Evolutionary conservation across 495 filamentous ascomycete species (phyloP).

Genomic region (Cercophora sp.): DNA sequence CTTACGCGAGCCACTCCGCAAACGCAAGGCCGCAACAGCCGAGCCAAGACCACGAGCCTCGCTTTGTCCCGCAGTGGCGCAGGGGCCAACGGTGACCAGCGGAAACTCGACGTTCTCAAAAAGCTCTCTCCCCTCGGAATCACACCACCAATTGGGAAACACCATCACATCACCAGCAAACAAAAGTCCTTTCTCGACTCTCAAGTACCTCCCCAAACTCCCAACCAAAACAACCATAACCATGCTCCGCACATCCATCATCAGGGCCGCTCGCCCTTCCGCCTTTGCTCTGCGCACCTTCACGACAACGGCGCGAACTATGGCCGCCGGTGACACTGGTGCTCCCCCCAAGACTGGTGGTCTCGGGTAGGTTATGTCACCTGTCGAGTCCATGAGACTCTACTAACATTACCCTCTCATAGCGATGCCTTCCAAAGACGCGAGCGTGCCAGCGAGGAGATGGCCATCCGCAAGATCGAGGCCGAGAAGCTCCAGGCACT

Average conservation of each 20-base stretch:
- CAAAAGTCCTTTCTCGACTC: background rate
- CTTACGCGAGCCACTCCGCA: no score
- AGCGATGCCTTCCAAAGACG: constrained; percentile 90
- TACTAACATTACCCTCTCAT: background rate
- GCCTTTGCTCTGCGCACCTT: constrained; percentile 56
- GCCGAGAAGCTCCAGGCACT: constrained; percentile 73
- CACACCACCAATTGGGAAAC: constrained; percentile 13
- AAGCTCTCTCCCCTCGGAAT: constrained; percentile 11
- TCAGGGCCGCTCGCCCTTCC: constrained; percentile 51
- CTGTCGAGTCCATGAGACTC: background rate
- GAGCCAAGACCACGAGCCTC: background rate
- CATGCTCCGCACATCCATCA: constrained; percentile 66
- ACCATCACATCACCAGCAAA: background rate
- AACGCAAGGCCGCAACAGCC: constrained; percentile 10
- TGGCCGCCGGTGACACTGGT: constrained; percentile 68
- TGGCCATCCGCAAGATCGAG: constrained; percentile 80
- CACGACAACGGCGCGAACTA: constrained; percentile 56
- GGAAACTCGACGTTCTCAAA: constrained; percentile 15
- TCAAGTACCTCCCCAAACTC: background rate
- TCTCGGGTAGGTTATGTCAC: constrained; percentile 35
- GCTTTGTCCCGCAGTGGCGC: constrained; percentile 6
- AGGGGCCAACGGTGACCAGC: background rate
- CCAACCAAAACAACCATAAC: constrained; percentile 17
- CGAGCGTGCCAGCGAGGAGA: constrained; percentile 81
- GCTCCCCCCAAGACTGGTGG: constrained; percentile 49